Base-by-base conservation (phyloP, 202 grass and related monocot species). In the Setaria italica region DNA sequence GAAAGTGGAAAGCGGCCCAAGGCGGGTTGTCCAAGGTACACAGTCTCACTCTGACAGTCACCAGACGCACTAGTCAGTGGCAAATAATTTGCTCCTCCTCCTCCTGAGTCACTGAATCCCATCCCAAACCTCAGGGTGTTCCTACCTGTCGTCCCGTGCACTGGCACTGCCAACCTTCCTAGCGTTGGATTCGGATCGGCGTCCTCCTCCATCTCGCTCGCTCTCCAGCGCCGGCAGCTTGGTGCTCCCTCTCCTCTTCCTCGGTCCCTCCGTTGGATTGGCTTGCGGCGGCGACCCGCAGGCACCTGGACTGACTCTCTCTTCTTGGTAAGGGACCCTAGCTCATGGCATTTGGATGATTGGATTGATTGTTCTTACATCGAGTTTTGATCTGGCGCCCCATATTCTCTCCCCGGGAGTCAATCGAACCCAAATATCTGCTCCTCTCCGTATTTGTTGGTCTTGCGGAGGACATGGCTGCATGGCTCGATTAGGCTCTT, bases 281-380 rank as follows among this genome's bases (percentile, higher is more conserved):
- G 13, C 1, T 15, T 14, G 20, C 16, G 1, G 53, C 16, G 53
- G 70, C 70, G 5, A 4, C 39, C 39, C 39, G 39, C 39, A 41
- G 39, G 49, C 30, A 57, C 51, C 14, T 41, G 5, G 35, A 57
- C n/a, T 57, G 51, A 58, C 4, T 57, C n/a, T n/a, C 30, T 20
- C 15, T 54, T 37, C 4, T 20, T 75, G 72, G 72, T 76, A 76
- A 55, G 72, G 17, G 13, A 57, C 51, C 49, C 51, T 56, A 55
- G 32, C 21, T n/a, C 57, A 11, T 60, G 57, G 1, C 33, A 53
- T 34, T 20, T 37, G 49, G 13, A 35, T 54, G 1, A 8, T n/a
- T 20, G 7, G 19, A 56, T 7, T 20, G 13, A 53, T 74, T 32
- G 29, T 74, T 74, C 47, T 74, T 20, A 74, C 17, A n/a, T 9